Conservation (phyloP, 129 eudicot genomes). For the Apium graveolens region DNA sequence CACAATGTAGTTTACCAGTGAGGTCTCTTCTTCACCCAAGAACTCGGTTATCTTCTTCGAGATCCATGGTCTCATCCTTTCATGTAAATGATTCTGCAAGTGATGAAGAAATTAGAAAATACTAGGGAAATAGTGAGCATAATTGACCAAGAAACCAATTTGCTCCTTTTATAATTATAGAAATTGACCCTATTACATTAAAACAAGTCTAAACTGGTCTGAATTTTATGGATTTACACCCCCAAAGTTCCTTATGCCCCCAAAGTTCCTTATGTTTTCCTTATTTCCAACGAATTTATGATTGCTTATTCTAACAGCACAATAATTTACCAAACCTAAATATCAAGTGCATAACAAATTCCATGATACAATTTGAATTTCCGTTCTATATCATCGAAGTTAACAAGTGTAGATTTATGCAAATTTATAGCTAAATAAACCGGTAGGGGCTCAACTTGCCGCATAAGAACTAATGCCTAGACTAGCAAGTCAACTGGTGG, state of each 20-base stretch:
- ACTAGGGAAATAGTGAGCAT: not conserved
- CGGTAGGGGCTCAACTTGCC: not conserved
- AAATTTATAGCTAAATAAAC: not conserved
- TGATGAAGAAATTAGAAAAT: not conserved
- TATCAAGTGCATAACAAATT: not conserved
- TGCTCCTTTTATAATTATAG: not conserved
- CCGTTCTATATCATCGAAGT: not conserved
- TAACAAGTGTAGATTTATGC: not conserved
- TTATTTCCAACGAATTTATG: not conserved
- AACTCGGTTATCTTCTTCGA: conserved; percentile 88
- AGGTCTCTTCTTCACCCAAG: conserved; percentile 79
- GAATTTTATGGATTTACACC: not conserved
- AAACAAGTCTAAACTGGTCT: not conserved
- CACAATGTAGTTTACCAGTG: conserved; percentile 85
- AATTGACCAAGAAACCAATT: not conserved
- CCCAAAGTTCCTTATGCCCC: not conserved
- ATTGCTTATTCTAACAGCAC: not conserved
- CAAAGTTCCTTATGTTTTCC: not conserved
- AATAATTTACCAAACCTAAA: not conserved
- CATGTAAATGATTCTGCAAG: conserved; percentile 70
- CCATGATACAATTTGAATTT: not conserved
- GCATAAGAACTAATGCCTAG: not conserved
- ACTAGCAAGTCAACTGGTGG: not conserved
- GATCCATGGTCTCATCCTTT: conserved; percentile 94
- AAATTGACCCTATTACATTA: not conserved